Conservation (phyloP, 2,329 filamentous ascomycete species). For the Fusarium aywerte region DNA sequence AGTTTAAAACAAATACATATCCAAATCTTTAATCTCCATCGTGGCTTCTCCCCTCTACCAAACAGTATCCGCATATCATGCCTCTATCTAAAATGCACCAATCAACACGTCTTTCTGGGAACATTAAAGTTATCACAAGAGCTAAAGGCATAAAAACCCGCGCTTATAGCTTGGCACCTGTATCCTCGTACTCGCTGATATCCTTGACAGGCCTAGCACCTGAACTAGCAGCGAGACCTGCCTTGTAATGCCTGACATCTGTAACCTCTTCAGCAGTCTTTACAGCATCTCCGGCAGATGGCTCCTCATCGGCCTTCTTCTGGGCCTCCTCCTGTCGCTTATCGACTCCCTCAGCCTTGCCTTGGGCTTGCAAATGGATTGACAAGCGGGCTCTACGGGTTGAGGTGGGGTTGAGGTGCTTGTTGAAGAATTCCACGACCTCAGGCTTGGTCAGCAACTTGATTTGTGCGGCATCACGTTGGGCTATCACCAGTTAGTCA, state of each 20-base stretch:
- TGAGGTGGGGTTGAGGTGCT: conserved; percentile 80
- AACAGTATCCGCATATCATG: conserved; percentile 18
- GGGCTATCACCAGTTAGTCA: conserved; percentile 60
- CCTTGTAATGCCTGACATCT: conserved; percentile 85
- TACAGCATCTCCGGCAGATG: conserved; percentile 51
- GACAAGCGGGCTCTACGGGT: conserved; percentile 81
- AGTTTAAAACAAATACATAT: conserved; percentile 3
- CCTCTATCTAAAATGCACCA: conserved; percentile 28
- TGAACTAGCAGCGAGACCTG: conserved; percentile 74
- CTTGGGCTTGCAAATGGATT: conserved; percentile 84
- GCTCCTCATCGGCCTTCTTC: conserved; percentile 50
- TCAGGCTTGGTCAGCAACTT: conserved; percentile 80
- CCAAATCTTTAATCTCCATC: background rate
- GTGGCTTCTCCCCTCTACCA: conserved; percentile 11
- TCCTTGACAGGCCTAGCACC: conserved; percentile 80
- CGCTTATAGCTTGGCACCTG: conserved; percentile 78
- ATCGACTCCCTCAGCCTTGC: conserved; percentile 58
- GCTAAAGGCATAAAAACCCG: background rate
- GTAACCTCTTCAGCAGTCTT: conserved; percentile 69
- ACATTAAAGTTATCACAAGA: conserved; percentile 14
- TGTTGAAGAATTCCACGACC: conserved; percentile 80
- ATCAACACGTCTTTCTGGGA: conserved; percentile 8
- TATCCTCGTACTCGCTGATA: conserved; percentile 85
- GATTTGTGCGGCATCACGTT: conserved; percentile 80
- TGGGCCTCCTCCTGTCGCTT: conserved; percentile 59